These are phyloP conservation scores for Rhizophora mangle DNA, from an alignment of 345 rosid species.

Conservation along the genomic window DNA sequence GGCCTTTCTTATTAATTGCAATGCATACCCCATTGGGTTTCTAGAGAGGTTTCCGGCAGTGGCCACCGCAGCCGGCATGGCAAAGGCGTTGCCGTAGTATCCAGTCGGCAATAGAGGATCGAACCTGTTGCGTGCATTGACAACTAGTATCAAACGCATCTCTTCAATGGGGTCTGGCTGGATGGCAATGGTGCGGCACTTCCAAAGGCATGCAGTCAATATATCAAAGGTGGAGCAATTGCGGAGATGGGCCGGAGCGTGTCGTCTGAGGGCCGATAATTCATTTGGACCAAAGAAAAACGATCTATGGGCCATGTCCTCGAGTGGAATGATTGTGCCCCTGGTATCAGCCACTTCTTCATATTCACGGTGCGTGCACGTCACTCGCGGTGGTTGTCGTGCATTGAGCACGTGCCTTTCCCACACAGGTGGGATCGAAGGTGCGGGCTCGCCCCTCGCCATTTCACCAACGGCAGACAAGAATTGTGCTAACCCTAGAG, in stretches of 20 bases:
- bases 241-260: not conserved
- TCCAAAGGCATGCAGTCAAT: conserved; percentile 26
- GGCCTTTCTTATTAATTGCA: conserved; percentile 21
- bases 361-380: conserved; percentile 11
- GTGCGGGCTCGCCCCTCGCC: not conserved
- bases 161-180: not conserved
- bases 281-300: conserved; percentile 7
- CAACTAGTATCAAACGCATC: not conserved
- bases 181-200: conserved; percentile 15
- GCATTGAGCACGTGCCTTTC: conserved; percentile 10
- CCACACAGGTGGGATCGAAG: not conserved
- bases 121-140: not conserved
- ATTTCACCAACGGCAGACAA: conserved; percentile 20
- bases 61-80: conserved; percentile 10
- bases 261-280: not conserved
- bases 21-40: conserved; percentile 18
- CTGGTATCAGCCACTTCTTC: conserved; percentile 7
- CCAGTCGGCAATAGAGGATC: not conserved
- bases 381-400: conserved; percentile 8
- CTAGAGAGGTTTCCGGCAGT: conserved; percentile 6
- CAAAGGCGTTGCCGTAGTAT: conserved; percentile 22
- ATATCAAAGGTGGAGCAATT: conserved; percentile 14
- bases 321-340: not conserved
- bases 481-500: conserved; percentile 16
- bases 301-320: conserved; percentile 1